These are phyloP conservation scores for Endothia cerciana DNA, from an alignment of 2,329 filamentous ascomycete species.

Conservation along the genomic window DNA sequence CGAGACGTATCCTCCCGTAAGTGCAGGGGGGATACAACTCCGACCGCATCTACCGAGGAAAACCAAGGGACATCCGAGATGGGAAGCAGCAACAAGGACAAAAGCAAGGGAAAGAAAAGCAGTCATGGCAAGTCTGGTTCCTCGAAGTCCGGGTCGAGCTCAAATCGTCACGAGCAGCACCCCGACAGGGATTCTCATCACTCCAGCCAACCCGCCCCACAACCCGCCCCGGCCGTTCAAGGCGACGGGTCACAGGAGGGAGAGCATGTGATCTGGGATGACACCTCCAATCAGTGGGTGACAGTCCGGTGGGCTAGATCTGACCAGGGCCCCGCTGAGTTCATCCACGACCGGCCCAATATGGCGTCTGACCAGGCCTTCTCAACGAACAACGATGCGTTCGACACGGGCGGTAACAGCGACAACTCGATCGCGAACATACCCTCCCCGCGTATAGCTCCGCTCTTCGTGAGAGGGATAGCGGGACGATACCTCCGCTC, in stretches of 20 bases:
- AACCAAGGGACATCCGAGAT: neutral
- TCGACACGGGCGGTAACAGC: neutral
- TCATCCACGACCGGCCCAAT: neutral
- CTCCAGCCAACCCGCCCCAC: neutral
- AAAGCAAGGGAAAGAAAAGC: neutral
- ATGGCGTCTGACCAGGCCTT: neutral
- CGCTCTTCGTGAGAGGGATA: neutral
- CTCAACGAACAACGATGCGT: neutral
- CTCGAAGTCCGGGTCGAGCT: no score
- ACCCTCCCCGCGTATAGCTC: no score
- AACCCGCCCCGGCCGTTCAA: no score
- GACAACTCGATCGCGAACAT: neutral
- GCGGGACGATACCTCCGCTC: neutral
- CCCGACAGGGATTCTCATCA: neutral
- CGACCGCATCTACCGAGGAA: no score
- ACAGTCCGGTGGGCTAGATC: neutral
- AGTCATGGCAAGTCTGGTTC: neutral
- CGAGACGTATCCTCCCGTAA: no score
- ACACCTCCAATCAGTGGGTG: no score
- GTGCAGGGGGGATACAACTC: no score
- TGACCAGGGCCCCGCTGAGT: neutral
- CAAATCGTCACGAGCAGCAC: neutral
- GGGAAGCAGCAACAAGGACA: neutral
- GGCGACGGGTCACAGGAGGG: no score
- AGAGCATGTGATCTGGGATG: no score